Conservation (phyloP, 352 stramenopile genomes). For the Pythium biforme region DNA sequence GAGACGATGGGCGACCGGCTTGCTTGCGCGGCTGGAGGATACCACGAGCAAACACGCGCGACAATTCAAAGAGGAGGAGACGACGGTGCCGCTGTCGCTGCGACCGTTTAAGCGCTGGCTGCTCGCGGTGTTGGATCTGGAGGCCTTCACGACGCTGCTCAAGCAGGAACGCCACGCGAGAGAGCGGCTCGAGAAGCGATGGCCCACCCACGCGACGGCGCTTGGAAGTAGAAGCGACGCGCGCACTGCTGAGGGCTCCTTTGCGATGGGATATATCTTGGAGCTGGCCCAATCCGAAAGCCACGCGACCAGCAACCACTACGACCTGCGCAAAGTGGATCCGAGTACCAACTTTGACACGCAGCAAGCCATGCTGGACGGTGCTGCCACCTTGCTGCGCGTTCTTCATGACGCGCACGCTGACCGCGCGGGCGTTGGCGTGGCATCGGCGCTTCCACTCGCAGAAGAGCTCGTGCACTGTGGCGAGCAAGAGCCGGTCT, state of each 20-base stretch:
- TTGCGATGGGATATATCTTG: constrained; percentile 3
- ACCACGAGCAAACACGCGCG: neutral
- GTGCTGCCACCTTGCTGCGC: constrained; percentile 3
- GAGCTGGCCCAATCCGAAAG: neutral
- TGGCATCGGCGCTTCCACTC: neutral
- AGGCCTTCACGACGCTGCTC: constrained; percentile 21
- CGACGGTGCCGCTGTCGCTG: neutral
- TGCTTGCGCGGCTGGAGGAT: constrained; percentile 2
- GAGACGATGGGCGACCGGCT: constrained; percentile 28
- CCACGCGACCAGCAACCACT: too few species aligned
- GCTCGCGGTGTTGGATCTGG: constrained; percentile 9
- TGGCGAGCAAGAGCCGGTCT: constrained; percentile 32
- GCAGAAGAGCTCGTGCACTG: constrained; percentile 29
- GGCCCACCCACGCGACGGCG: neutral
- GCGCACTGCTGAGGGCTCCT: neutral
- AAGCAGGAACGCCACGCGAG: constrained; percentile 13
- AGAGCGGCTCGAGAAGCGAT: constrained; percentile 14
- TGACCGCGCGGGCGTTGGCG: too few species aligned
- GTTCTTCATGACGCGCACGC: neutral
- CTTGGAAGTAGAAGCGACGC: neutral
- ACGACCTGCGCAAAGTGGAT: neutral
- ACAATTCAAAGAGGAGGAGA: neutral
- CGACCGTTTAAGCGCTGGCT: constrained; percentile 16
- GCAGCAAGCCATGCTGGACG: constrained; percentile 7
- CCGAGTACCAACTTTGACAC: neutral